Base-by-base conservation (phyloP, 352 stramenopile species). In the Blastocystis sp. region DNA sequence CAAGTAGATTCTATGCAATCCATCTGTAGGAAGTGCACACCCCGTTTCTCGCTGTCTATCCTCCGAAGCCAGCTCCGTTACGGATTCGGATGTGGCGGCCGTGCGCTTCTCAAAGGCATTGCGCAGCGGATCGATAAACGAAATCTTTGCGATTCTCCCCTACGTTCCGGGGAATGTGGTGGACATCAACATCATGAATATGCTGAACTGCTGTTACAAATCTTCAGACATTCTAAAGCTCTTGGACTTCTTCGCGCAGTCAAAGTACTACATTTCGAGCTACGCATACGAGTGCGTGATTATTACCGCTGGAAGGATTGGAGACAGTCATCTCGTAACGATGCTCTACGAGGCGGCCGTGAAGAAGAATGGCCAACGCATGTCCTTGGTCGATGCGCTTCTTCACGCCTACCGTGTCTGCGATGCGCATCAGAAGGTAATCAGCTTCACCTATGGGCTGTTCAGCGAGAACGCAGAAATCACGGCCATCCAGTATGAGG, bases 131-230 rank as follows among this genome's bases (percentile, higher is more conserved):
- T 61, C 21, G 7, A 60, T 77, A 38, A 19, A 77, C 7, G 21
- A 77, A 48, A 34, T 77, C 23, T 53, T 21, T 34, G 34, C 38
- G 7, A n/a, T 77, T 10, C 34, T 77, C 2, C 66, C 66, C 2
- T 60, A 53, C 38, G 60, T 59, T 56, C 66, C 66, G 28, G 66
- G 66, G 41, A 77, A 77, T 60, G 34, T 77, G 66, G 41, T 77
- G 19, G 66, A 77, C 66, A 77, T 60, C 41, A 77, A 77, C 52
- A 77, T 77, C 9, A 77, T 77, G 66, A 77, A 34, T 19, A 77
- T 77, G 17, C 19, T 77, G 38, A 77, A 77, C 38, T 77, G 66
- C 52, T 77, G 66, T 43, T 77, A 56, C n/a, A 53, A 77, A 21
- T 77, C 66, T 1, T 77, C 66, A 11, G 66, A 77, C 60, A 5